phyloP scores from a whole-genome alignment of 2,329 filamentous ascomycete species.

The Trichoderma pleuroti region DNA sequence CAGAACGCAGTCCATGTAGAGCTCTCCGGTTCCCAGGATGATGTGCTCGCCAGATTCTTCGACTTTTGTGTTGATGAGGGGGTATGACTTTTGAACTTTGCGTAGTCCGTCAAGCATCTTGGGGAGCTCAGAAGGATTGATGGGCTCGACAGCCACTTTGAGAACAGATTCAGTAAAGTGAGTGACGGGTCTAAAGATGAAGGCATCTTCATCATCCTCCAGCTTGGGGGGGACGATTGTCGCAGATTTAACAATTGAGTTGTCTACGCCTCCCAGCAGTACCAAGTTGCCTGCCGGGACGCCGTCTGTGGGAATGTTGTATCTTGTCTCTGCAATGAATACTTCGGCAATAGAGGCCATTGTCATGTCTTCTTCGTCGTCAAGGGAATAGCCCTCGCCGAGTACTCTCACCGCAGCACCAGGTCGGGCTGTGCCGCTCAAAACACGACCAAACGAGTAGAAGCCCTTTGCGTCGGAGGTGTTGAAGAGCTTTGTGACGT shows the following conservation, averaged over 20 bases:
- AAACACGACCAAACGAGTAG: conserved; percentile 82
- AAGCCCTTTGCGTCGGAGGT: conserved; percentile 88
- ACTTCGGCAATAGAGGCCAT: conserved; percentile 79
- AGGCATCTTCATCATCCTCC: conserved; percentile 84
- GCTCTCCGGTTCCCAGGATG: conserved; percentile 87
- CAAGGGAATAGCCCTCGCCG: conserved; percentile 90
- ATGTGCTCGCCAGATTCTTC: conserved; percentile 98
- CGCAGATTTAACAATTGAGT: conserved; percentile 96
- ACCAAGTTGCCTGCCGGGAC: conserved; percentile 93
- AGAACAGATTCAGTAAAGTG: conserved; percentile 98
- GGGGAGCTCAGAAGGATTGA: conserved; percentile 94
- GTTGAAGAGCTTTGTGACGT: conserved; percentile 91
- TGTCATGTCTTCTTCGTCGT: conserved; percentile 97
- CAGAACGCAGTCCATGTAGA: conserved; percentile 99
- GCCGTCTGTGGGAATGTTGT: conserved; percentile 87
- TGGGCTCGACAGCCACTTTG: conserved; percentile 95
- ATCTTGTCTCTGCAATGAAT: conserved; percentile 87
- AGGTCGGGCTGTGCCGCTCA: conserved; percentile 85
- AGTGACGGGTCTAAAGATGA: conserved; percentile 88
- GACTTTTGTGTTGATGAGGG: conserved; percentile 91
- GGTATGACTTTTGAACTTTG: conserved; percentile 97
- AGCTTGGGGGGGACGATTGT: conserved; percentile 79
- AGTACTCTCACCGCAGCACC: conserved; percentile 84
- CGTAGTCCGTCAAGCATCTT: conserved; percentile 98
- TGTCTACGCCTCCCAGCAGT: conserved; percentile 88